Base-by-base conservation (phyloP, 2,329 filamentous ascomycete species). In the Immersiporthe knoxdaviesiana region DNA sequence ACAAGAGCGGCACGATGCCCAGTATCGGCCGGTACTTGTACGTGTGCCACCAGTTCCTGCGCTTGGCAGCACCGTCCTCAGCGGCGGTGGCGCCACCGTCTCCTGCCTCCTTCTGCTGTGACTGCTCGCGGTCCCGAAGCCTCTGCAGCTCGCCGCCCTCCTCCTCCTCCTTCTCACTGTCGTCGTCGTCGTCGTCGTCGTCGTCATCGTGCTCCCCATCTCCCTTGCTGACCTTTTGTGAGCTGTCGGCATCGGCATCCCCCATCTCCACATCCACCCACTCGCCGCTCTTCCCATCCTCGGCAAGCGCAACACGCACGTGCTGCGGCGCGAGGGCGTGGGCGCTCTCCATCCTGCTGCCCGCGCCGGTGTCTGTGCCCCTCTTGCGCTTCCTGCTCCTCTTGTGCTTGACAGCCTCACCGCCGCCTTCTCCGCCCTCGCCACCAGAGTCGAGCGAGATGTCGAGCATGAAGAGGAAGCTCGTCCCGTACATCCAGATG, bases 1-100 rank as follows among this genome's bases (percentile, higher is more conserved):
- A 75, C 37, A 72, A 76, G 72, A 85, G 79, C 58, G 83, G 82
- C 47, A 88, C 85, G 50, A 90, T 81, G 66, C 94, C 96, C 71
- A 99, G 84, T 74, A 99, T 94, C n/a, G 94, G 92, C 69, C 94
- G 87, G 80, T 98, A 99, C 80, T 97, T 97, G 84, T 92, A 94
- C 6, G 94, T 97, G 77, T 90, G 88, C 93, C 94, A 98, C 81
- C 82, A 87, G 71, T 79, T 81, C 71, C 75, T 75, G 65, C 69
- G 63, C 63, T 66, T 71, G 75, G 74, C 68, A 73, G 75, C 41
- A 60, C 72, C 65, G 63, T 68, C 68, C 27, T 66, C 74, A 35
- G 77, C 76, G n/a, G 75, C 77, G 71, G 79, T 78, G 3, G 35
- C 35, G 4, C 35, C 35, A 35, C 75, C 77, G 24, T 77, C 76